Evolutionary conservation across 2,329 filamentous ascomycete genomes (phyloP).

Genomic region (Magnaporthiopsis incrustans): DNA sequence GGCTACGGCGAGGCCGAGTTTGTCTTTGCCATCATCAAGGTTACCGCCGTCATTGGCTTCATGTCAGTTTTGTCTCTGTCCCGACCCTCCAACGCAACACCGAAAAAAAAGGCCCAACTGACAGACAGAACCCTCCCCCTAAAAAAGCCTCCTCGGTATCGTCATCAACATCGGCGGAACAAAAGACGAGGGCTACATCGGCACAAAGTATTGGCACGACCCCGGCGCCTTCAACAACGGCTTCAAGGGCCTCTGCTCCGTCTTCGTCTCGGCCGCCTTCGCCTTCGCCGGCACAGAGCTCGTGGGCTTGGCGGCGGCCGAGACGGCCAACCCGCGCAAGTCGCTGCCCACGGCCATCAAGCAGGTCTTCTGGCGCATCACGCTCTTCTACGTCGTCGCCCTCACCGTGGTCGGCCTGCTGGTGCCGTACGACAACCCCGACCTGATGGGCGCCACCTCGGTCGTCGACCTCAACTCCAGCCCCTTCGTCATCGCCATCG

Average conservation of each 20-base stretch:
- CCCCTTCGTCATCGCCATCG: slow-evolving; percentile 89
- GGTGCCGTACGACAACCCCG: slow-evolving; percentile 62
- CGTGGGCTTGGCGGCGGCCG: slow-evolving; percentile 68
- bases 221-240: slow-evolving; percentile 82
- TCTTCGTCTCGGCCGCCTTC: slow-evolving; percentile 71
- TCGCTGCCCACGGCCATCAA: slow-evolving; percentile 81
- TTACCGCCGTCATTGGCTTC: slow-evolving; percentile 79
- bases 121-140: not conserved
- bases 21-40: slow-evolving; percentile 77
- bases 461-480: slow-evolving; percentile 66
- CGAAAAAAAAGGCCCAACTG: not conserved
- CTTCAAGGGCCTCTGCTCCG: slow-evolving; percentile 74
- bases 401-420: slow-evolving; percentile 74
- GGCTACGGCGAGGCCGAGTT: slow-evolving; percentile 90
- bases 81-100: too few relatives aligned
- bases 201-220: slow-evolving; percentile 64
- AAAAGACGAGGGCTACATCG: slow-evolving; percentile 67
- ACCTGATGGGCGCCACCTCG: slow-evolving; percentile 50
- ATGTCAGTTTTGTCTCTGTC: slow-evolving; percentile 50
- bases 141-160: slow-evolving; percentile 66
- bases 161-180: slow-evolving; percentile 79
- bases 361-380: slow-evolving; percentile 92
- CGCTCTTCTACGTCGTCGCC: slow-evolving; percentile 81
- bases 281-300: slow-evolving; percentile 70
- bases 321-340: slow-evolving; percentile 72